A percentile compares a stretch with the other conserved stretches of the same genome.
Evolutionary conservation across 2,329 filamentous ascomycete genomes (phyloP).

Genomic region (Dendrostoma leiphaemia): DNA sequence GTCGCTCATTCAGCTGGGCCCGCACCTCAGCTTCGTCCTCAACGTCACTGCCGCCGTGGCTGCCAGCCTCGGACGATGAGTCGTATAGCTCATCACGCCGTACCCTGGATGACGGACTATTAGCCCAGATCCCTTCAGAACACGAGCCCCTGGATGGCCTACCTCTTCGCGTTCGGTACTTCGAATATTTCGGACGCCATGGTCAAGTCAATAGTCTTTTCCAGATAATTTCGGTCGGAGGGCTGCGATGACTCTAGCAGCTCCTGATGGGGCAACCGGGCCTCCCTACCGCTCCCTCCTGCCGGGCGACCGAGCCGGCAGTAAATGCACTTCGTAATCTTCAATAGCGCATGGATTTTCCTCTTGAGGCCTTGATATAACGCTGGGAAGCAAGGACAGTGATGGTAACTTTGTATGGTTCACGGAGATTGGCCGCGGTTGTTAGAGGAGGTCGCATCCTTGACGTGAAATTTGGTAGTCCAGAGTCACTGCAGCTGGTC

Average conservation of each 20-base stretch:
- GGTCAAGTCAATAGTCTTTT: not conserved
- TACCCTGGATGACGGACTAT: constrained; percentile 38
- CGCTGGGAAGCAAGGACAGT: not conserved
- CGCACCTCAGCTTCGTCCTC: constrained; percentile 37
- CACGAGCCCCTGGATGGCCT: constrained; percentile 7
- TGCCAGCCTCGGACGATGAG: constrained; percentile 32
- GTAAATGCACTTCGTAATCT: no score
- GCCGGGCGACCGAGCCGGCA: no score
- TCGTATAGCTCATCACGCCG: constrained; percentile 52
- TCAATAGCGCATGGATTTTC: not conserved
- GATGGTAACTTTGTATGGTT: not conserved
- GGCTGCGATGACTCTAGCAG: no score
- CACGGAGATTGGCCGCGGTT: not conserved
- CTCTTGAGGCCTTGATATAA: not conserved
- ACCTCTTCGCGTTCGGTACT: constrained; percentile 52
- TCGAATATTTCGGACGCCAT: constrained; percentile 43
- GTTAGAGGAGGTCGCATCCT: not conserved
- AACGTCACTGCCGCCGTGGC: constrained; percentile 28
- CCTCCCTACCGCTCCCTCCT: no score
- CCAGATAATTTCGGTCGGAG: no score
- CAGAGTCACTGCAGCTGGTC: no score
- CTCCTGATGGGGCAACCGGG: no score
- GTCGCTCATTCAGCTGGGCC: constrained; percentile 45
- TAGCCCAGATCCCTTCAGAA: not conserved
- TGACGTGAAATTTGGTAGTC: no score